phyloP scores from a whole-genome alignment of 2,329 filamentous ascomycete genomes.

The Cladosporium cucumerinum region DNA sequence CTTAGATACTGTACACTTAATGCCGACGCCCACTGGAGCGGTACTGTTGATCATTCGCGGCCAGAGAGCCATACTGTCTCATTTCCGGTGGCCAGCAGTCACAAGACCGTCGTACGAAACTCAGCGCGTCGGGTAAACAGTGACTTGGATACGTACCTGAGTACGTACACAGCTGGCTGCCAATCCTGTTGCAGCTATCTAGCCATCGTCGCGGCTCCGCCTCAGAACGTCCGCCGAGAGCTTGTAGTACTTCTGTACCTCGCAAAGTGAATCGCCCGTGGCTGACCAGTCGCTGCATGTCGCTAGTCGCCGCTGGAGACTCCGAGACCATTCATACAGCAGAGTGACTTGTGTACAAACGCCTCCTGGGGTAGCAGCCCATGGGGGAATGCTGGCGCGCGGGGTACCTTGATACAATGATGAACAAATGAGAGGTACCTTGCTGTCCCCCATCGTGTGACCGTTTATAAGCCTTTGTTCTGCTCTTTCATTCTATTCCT shows the following conservation, averaged over 20 bases:
- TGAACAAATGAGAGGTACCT: conserved; percentile 4
- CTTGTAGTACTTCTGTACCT: conserved; percentile 6
- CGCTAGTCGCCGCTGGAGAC: background rate
- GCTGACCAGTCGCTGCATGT: conserved; percentile 1
- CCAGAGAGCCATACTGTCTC: conserved; percentile 12
- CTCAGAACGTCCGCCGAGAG: background rate
- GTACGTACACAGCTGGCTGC: conserved; percentile 4
- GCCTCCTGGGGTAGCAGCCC: background rate
- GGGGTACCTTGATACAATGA: background rate
- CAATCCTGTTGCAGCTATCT: conserved; percentile 1
- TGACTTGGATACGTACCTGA: conserved; percentile 7
- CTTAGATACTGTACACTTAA: background rate
- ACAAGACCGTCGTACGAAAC: conserved; percentile 10
- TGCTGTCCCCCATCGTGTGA: conserved; percentile 9
- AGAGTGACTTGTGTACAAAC: conserved; percentile 2
- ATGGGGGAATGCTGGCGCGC: background rate
- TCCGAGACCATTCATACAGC: conserved; percentile 7
- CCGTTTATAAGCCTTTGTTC: conserved; percentile 11
- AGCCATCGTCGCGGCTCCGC: conserved; percentile 13
- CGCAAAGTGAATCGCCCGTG: conserved; percentile 7
- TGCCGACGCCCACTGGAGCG: background rate
- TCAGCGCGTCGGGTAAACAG: conserved; percentile 8
- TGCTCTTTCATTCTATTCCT: conserved; percentile 2
- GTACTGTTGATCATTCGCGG: background rate
- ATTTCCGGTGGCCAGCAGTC: conserved; percentile 11